Base-by-base conservation (phyloP, 768 basidiomycete species). In the Tulasnella sp. region DNA sequence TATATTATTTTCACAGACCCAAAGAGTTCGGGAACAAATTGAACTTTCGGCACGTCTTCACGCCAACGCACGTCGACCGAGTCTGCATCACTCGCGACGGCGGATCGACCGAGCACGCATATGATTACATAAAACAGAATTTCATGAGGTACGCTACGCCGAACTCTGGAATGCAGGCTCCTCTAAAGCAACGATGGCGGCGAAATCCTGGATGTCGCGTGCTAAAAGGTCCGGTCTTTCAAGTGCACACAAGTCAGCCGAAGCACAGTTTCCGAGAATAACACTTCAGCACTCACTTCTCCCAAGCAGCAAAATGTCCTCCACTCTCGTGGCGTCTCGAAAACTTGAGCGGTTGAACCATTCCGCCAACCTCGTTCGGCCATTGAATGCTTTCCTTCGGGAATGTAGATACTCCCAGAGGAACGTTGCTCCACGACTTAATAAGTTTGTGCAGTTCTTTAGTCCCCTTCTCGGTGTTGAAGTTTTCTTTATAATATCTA, bases 271-370 rank as follows among this genome's bases (percentile, higher is more conserved):
- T 17, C 9, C 1, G 7, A 17, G 29, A 19, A 32, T 7, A 32
- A 36, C 19, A 32, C 5, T n/a, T 22, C 9, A 34, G 11, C 12
- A 44, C 70, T 4, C n/a, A 72, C 70, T 35, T 63, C 62, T 72
- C 71, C 71, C 71, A 72, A 12, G 71, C 71, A 8, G 64, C 71
- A 64, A 72, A 72, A 41, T 72, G 71, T 11, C 71, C 71, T 35
- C 71, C 71, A 11, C 62, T 59, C 29, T 63, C 29, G 22, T 66
- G 71, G 36, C 71, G n/a, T 29, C 62, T 72, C 22, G 62, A 29
- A 34, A 63, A 72, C 62, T 66, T 63, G 29, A 72, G 39, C 41
- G 71, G 71, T 39, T 72, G 71, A 29, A 72, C 71, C 29, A 72
- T 64, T 5, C 71, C 62, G 12, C 71, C 71, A 11, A 64, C 7